Conservation (phyloP, 2,329 filamentous ascomycete species). For the Penicillium sp. region DNA sequence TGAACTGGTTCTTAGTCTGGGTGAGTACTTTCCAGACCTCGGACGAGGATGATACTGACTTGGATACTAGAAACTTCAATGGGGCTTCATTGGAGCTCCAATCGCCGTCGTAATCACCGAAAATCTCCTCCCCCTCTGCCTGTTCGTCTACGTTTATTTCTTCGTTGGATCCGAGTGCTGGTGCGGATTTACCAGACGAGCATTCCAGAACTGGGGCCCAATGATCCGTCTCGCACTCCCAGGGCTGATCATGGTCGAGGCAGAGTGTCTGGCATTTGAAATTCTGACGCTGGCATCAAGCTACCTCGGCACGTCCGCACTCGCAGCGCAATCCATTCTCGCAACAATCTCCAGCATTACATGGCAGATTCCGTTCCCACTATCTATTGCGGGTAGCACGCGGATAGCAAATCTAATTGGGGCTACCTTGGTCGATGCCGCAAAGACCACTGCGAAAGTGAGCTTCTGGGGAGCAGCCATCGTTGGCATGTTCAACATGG, state of each 20-base stretch:
- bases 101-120: constrained; percentile 75
- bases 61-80: constrained; percentile 47
- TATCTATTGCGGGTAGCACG: constrained; percentile 84
- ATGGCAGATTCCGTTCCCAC: constrained; percentile 88
- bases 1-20: constrained; percentile 84
- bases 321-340: constrained; percentile 86
- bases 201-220: constrained; percentile 71
- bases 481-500: constrained; percentile 77
- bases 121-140: constrained; percentile 67
- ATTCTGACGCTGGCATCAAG: constrained; percentile 79
- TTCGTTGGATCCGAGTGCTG: constrained; percentile 73
- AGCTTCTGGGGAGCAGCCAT: constrained; percentile 64
- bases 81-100: constrained; percentile 76
- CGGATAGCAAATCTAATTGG: constrained; percentile 90
- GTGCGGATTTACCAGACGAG: constrained; percentile 71
- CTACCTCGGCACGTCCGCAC: constrained; percentile 72
- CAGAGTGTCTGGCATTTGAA: constrained; percentile 91
- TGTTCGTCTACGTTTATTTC: constrained; percentile 72
- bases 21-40: constrained; percentile 38
- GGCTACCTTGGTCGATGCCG: constrained; percentile 75
- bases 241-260: constrained; percentile 89
- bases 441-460: constrained; percentile 76
- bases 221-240: constrained; percentile 88
- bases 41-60: constrained; percentile 1
- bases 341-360: constrained; percentile 74